Conservation (phyloP, 1,139 yeast genomes). For the Saccharomyces hybrid region DNA sequence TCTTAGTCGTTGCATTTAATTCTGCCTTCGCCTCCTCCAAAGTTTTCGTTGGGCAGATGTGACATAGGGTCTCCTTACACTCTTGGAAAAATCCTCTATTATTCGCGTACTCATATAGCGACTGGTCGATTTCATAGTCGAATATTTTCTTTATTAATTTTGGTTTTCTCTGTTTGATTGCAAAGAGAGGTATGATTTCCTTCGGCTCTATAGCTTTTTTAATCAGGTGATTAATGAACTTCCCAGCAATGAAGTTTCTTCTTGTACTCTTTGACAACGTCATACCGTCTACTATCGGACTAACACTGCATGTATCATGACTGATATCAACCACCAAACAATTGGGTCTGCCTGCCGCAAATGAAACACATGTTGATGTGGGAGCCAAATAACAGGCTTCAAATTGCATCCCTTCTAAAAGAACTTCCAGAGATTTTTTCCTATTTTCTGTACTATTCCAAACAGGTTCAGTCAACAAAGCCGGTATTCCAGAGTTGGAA, state of each 20-base stretch:
- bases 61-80: conserved; percentile 54
- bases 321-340: conserved; percentile 93
- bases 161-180: conserved; percentile 26
- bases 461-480: conserved; percentile 29
- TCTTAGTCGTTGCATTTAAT: conserved; percentile 23
- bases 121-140: conserved; percentile 30
- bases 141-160: conserved; percentile 26
- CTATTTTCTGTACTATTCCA: conserved; percentile 74
- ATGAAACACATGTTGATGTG: conserved; percentile 81
- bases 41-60: conserved; percentile 30
- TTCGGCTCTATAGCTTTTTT: conserved; percentile 22
- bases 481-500: conserved; percentile 35
- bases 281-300: conserved; percentile 92
- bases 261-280: conserved; percentile 66
- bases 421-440: conserved; percentile 61
- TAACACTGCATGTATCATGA: conserved; percentile 71
- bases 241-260: conserved; percentile 62
- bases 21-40: conserved; percentile 20
- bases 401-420: conserved; percentile 64
- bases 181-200: conserved; percentile 28
- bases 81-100: conserved; percentile 42
- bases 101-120: conserved; percentile 25
- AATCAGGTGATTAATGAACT: conserved; percentile 35
- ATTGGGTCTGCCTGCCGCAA: conserved; percentile 89
- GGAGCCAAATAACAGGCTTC: conserved; percentile 86